Percentiles rank a stretch among this genome's conserved stretches.
These are phyloP conservation scores for Acanthamoeba quina DNA, from an alignment of 208 protist species.

Conservation along the genomic window DNA sequence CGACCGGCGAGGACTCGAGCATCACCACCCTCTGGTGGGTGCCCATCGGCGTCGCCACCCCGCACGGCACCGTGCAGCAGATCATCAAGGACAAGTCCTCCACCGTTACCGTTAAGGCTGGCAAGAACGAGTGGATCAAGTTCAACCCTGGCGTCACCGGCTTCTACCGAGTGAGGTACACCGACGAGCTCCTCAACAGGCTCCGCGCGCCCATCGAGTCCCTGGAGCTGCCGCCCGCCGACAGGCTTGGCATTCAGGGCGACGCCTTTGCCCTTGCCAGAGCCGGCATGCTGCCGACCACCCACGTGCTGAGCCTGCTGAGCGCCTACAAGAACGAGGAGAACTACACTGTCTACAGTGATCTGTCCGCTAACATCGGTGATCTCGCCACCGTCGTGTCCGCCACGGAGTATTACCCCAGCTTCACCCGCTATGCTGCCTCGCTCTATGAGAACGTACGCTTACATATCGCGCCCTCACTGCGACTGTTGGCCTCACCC, in stretches of 20 bases:
- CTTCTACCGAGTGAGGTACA: constrained; percentile 62
- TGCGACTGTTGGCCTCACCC: not conserved
- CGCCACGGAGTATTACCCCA: constrained; percentile 47
- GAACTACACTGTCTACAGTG: constrained; percentile 70
- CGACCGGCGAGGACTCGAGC: constrained; percentile 42
- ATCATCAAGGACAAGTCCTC: constrained; percentile 64
- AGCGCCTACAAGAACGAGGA: constrained; percentile 70
- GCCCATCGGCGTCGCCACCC: constrained; percentile 25
- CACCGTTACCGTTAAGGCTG: not conserved
- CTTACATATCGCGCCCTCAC: not conserved
- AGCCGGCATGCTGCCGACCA: constrained; percentile 62
- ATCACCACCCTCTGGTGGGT: constrained; percentile 59
- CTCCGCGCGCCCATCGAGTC: constrained; percentile 64
- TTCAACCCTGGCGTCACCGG: constrained; percentile 60
- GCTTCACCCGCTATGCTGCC: not conserved
- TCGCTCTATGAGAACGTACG: constrained; percentile 50
- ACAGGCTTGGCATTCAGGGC: constrained; percentile 66
- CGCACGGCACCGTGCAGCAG: constrained; percentile 30
- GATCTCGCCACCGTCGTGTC: constrained; percentile 34
- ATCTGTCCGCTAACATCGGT: constrained; percentile 50
- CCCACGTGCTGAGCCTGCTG: constrained; percentile 56
- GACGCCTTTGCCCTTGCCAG: constrained; percentile 71
- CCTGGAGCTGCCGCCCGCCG: constrained; percentile 1
- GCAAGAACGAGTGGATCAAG: constrained; percentile 41
- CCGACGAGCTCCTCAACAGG: constrained; percentile 34